phyloP scores from a whole-genome alignment of 2,329 filamentous ascomycete genomes.

The Fusarium sp. region DNA sequence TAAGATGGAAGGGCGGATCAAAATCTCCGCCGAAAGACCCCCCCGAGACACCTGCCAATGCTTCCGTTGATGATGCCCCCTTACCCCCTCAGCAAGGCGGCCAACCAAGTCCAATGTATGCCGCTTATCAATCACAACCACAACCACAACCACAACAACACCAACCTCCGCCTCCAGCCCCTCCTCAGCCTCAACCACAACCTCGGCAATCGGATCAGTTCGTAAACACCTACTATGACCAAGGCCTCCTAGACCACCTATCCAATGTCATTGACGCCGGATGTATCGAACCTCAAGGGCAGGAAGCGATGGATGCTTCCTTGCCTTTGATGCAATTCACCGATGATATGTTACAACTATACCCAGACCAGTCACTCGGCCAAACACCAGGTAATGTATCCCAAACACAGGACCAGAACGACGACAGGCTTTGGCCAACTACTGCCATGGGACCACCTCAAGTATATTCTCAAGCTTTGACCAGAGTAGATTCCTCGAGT shows the following conservation, averaged over 20 bases:
- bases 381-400: conserved; percentile 15
- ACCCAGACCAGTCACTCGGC: conserved; percentile 16
- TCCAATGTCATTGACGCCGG: conserved; percentile 21
- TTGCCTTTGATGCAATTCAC: conserved; percentile 33
- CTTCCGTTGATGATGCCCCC: neutral
- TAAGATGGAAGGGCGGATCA: conserved; percentile 33
- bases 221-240: conserved; percentile 17
- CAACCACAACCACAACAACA: conserved; percentile 7
- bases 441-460: conserved; percentile 3
- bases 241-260: conserved; percentile 30
- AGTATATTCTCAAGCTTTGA: neutral
- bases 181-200: conserved; percentile 1
- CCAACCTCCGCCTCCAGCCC: neutral
- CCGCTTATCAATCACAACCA: conserved; percentile 17
- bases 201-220: conserved; percentile 16
- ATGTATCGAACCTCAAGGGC: conserved; percentile 4
- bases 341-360: conserved; percentile 23
- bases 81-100: conserved; percentile 6
- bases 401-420: conserved; percentile 24
- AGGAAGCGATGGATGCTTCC: conserved; percentile 16
- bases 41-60: conserved; percentile 16
- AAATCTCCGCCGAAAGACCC: conserved; percentile 16
- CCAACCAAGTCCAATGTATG: conserved; percentile 10
- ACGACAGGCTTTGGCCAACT: conserved; percentile 30
- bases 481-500: conserved; percentile 3